phyloP scores from a whole-genome alignment of 2,329 filamentous ascomycete genomes.

The Cercospora sesami region DNA sequence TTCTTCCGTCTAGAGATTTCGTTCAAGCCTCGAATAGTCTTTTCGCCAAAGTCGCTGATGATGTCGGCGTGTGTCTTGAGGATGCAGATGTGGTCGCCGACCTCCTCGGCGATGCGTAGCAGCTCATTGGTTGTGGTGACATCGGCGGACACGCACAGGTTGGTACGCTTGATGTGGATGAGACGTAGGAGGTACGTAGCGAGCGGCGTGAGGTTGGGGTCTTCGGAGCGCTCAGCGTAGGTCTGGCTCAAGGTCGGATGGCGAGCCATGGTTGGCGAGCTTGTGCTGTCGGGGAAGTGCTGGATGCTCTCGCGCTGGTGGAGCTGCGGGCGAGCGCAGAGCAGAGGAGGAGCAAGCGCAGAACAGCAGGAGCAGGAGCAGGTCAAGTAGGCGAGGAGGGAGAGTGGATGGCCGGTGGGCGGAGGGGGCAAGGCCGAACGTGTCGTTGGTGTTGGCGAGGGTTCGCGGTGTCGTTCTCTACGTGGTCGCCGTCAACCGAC shows the following conservation, averaged over 20 bases:
- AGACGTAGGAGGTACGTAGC: slow-evolving; percentile 52
- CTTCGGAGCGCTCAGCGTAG: slow-evolving; percentile 49
- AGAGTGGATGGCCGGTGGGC: neutral
- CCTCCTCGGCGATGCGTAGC: slow-evolving; percentile 56
- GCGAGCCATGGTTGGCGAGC: slow-evolving; percentile 25
- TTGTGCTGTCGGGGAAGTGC: neutral
- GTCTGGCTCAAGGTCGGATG: slow-evolving; percentile 47
- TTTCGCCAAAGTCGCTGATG: slow-evolving; percentile 60
- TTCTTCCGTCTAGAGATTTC: slow-evolving; percentile 52
- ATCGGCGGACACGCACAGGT: slow-evolving; percentile 58
- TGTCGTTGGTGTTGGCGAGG: slow-evolving; percentile 7
- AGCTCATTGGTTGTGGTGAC: slow-evolving; percentile 58
- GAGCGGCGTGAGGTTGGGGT: slow-evolving; percentile 47
- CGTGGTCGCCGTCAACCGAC: neutral
- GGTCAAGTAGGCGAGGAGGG: neutral
- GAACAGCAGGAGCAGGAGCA: neutral
- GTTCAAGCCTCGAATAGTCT: slow-evolving; percentile 52
- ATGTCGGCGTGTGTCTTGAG: slow-evolving; percentile 64
- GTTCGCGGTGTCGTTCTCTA: neutral
- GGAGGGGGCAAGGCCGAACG: neutral
- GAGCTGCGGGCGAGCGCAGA: neutral
- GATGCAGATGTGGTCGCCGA: slow-evolving; percentile 61
- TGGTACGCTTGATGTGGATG: slow-evolving; percentile 53
- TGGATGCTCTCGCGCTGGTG: neutral
- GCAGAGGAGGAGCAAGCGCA: neutral